A percentile compares a stretch with the other conserved stretches of the same genome.
Evolutionary conservation across 306 rosid genomes (phyloP).

Genomic region (Clitoria ternatea): DNA sequence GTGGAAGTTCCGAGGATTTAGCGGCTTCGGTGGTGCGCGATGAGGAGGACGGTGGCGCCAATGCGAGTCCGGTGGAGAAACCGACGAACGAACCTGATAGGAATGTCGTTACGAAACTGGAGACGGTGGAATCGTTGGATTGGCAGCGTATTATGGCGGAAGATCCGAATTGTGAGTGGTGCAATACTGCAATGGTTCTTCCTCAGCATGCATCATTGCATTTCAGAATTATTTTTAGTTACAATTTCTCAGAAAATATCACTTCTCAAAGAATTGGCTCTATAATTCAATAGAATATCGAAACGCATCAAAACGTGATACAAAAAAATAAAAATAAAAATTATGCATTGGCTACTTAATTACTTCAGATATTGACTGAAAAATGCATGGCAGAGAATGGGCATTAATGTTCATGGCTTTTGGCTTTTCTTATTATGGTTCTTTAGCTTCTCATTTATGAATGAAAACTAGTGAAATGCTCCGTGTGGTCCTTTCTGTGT

Average conservation of each 20-base stretch:
- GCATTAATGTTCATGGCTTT: too few species aligned
- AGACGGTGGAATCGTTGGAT: slow-evolving; percentile 63
- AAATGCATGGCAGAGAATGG: background rate
- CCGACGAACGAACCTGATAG: slow-evolving; percentile 48
- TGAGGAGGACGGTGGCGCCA: slow-evolving; percentile 36
- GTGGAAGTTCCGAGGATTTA: slow-evolving; percentile 35
- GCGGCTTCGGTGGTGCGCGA: slow-evolving; percentile 20
- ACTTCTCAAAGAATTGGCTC: background rate
- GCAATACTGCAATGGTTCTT: background rate
- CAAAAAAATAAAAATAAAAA: background rate
- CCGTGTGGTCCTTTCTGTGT: background rate
- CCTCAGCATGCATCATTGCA: slow-evolving; percentile 25
- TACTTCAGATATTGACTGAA: background rate
- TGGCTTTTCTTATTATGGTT: background rate
- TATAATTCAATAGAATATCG: background rate
- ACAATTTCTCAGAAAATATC: background rate
- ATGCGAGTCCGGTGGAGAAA: slow-evolving; percentile 37
- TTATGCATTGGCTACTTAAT: background rate
- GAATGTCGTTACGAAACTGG: slow-evolving; percentile 36
- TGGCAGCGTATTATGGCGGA: slow-evolving; percentile 87
- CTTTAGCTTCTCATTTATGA: slow-evolving; percentile 21
- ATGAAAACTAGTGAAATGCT: background rate
- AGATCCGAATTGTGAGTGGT: slow-evolving; percentile 82
- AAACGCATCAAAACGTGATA: background rate
- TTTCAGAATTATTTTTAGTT: background rate